Base-by-base conservation (phyloP, 495 filamentous ascomycete genomes). In the Xylaria intraflava region DNA sequence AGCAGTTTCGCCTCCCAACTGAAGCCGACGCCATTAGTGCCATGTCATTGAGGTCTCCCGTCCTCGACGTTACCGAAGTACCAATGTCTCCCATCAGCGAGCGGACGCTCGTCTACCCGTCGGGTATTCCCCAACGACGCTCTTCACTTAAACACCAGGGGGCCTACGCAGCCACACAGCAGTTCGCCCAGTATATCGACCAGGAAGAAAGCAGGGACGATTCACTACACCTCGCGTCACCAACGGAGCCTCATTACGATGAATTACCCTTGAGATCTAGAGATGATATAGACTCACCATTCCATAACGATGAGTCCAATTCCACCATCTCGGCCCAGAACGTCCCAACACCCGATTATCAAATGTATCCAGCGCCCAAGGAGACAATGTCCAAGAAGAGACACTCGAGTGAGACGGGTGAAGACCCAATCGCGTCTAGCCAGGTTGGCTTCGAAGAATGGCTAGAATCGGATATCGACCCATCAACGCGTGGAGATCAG, bases 361-460 rank as follows among this genome's bases (percentile, higher is more conserved):
- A 43, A 50, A 50, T 27, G 56, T 62, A 49, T 43, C 56, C 39
- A 56, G 44, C 11, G 45, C 58, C 7, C 52, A 63, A 46, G 51
- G 40, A 53, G 41, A 49, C 49, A 47, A 57, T n/a, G 22, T 36
- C 26, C 29, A 41, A 16, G n/a, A 20, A 46, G 20, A 40, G 49
- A 57, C 29, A 17, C 49, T 26, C 19, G 9, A 23, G 20, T 17
- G 38, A 20, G 20, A 24, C n/a, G 19, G 16, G 16, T 14, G 35
- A 36, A 20, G 2, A 4, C 12, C 53, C 23, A 44, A 66, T 66
- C 17, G 61, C 61, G 1, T 53, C 61, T 7, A 33, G 40, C 6
- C 58, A 56, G 6, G 46, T 66, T 43, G 61, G 60, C 46, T 59
- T 64, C 23, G 61, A 64, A 42, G 61, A 62, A 22, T 66, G 64